phyloP scores from a whole-genome alignment of 2,329 filamentous ascomycete genomes.

The Phaeomoniella chlamydospora region DNA sequence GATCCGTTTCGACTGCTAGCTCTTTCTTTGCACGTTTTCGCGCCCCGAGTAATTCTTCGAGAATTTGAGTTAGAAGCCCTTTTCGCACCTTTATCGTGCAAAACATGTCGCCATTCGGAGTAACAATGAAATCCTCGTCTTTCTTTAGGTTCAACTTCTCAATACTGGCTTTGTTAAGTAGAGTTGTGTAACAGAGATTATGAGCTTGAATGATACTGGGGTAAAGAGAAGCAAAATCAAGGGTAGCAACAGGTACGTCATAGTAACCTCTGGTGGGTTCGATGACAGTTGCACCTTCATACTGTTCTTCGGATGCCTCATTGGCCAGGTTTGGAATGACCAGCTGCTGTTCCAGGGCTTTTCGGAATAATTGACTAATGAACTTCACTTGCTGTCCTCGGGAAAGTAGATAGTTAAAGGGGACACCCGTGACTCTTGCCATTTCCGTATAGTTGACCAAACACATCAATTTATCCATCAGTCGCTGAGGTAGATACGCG shows the following conservation, averaged over 20 bases:
- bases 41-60: slow-evolving; percentile 81
- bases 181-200: slow-evolving; percentile 93
- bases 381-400: slow-evolving; percentile 96
- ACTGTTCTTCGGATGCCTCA: slow-evolving; percentile 68
- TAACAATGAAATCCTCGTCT: slow-evolving; percentile 92
- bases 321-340: slow-evolving; percentile 78
- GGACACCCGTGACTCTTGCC: slow-evolving; percentile 96
- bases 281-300: slow-evolving; percentile 95
- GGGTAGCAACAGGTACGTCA: slow-evolving; percentile 83
- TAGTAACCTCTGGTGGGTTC: slow-evolving; percentile 90
- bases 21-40: slow-evolving; percentile 92
- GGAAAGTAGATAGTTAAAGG: slow-evolving; percentile 85
- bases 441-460: slow-evolving; percentile 99
- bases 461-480: slow-evolving; percentile 97
- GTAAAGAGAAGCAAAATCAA: slow-evolving; percentile 97
- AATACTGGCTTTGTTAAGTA: slow-evolving; percentile 64
- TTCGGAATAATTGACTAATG: slow-evolving; percentile 90
- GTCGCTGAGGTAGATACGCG: slow-evolving; percentile 80
- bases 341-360: slow-evolving; percentile 81
- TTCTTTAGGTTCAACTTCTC: slow-evolving; percentile 66
- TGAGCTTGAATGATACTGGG: slow-evolving; percentile 98
- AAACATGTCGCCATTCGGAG: slow-evolving; percentile 87
- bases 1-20: slow-evolving; percentile 73
- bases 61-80: slow-evolving; percentile 82
- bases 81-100: slow-evolving; percentile 80